Base-by-base conservation (phyloP, 2,329 filamentous ascomycete genomes). In the Diaporthe citrichinensis region DNA sequence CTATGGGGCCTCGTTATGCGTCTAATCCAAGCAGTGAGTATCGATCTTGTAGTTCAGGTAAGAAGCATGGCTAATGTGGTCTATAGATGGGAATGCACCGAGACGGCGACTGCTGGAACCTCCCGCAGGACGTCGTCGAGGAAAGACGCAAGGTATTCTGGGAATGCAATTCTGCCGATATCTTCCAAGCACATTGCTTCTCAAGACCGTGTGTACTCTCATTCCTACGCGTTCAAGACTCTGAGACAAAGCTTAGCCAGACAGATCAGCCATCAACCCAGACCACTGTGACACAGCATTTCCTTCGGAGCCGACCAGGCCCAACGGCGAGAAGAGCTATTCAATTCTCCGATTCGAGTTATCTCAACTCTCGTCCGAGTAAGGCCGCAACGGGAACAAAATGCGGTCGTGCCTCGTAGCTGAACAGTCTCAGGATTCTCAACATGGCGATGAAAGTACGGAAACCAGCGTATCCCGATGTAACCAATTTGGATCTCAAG, bases 81-180 rank as follows among this genome's bases (percentile, higher is more conserved):
- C 58, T 12, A 28, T 44, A 72, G 68, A 72, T 72, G 68, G 68
- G 68, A 4, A 72, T 72, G 68, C 68, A 72, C 25, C 68, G 68
- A 4, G 68, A 72, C 15, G 68, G 68, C 57, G 68, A 72, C 51
- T 41, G 53, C 51, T 72, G 68, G 68, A 72, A 72, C 10, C 51
- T 72, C 17, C 51, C 68, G 25, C 68, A 57, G 17, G 68, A 59
- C 44, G 68, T 72, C 15, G 68, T 57, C 39, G 68, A 72, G 68
- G 68, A 72, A 23, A 28, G 68, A 59, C 68, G 68, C 34, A 72
- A 72, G 34, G 68, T 72, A 31, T 72, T 72, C 34, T 72, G 68
- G 68, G 68, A 72, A 58, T 72, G 68, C n/a, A 72, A 72, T 59
- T 53, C 68, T 59, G 68, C 68, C 39, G 68, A 72, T 7, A 72